phyloP scores from a whole-genome alignment of 441 rosid genomes.

The Pelargonium cotyledonis region DNA sequence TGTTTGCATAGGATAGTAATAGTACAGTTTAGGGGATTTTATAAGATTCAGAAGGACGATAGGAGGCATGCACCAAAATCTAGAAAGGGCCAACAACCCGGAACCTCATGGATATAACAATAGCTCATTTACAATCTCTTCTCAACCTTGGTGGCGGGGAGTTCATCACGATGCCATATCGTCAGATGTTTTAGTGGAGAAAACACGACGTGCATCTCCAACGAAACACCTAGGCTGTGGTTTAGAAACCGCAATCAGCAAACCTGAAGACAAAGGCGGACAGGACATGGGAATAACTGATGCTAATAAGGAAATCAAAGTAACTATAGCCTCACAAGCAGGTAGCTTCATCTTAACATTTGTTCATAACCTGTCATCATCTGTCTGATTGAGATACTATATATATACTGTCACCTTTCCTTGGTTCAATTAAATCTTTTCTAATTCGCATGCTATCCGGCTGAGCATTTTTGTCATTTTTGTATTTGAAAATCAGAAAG shows the following conservation, averaged over 20 bases:
- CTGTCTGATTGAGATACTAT: neutral
- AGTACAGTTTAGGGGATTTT: constrained; percentile 1
- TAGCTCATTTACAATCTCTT: constrained; percentile 9
- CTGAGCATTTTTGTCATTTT: too few species aligned
- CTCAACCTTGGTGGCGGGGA: constrained; percentile 34
- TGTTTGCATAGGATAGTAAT: neutral
- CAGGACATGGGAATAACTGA: constrained; percentile 13
- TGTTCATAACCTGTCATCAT: constrained; percentile 4
- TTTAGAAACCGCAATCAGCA: constrained; percentile 20
- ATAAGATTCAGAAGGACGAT: constrained; percentile 3
- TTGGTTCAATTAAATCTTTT: neutral
- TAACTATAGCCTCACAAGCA: constrained; percentile 21
- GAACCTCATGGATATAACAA: constrained; percentile 18
- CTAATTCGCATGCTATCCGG: too few species aligned
- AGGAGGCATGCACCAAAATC: constrained; percentile 23
- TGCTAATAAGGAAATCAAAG: constrained; percentile 15
- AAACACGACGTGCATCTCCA: constrained; percentile 10
- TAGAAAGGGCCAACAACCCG: constrained; percentile 12
- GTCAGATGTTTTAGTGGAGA: constrained; percentile 16
- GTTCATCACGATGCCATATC: constrained; percentile 13
- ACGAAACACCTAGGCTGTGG: constrained; percentile 8
- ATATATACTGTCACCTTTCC: neutral
- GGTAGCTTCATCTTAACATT: constrained; percentile 23
- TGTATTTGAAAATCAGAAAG: too few species aligned
- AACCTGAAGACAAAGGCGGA: constrained; percentile 9